Base-by-base conservation (phyloP, 768 basidiomycete species). In the Kwoniella newhampshirensis region DNA sequence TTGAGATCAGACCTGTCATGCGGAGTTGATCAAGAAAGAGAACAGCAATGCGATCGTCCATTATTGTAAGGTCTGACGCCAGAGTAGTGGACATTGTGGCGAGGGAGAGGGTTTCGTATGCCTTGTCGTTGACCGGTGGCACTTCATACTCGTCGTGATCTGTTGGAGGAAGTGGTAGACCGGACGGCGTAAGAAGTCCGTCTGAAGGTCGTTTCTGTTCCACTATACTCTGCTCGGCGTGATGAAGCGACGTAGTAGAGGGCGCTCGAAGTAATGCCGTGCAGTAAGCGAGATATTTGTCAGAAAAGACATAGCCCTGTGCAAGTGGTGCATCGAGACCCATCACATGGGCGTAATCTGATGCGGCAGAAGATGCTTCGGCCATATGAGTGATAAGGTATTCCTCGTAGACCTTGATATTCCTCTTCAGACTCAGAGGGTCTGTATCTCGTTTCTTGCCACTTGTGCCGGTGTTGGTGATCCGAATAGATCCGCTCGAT, bases 251-350 rank as follows among this genome's bases (percentile, higher is more conserved):
- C 35, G 75, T 64, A 32, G 83, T 82, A 55, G 78, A 81, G 6
- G 64, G 64, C 37, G 59, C 48, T 41, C 54, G 30, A 51, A 87
- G 73, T 28, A 82, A 75, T 23, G 86, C 82, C 9, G 82, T 77
- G 13, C 87, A 78, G 68, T 85, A 88, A 37, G 82, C 78, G 35
- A 90, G 78, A 55, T 81, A 82, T 2, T 84, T 80, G 83, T 85
- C 86, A 57, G 86, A 82, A 75, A 86, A 89, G 73, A 87, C 79
- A 30, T 87, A 77, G 15, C 79, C 79, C 46, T 81, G 78, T 0
- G 47, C 56, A 8, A 58, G 54, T 3, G 53, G 55, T 2, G 15
- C 1, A 9, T 57, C 51, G 18, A 52, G 26, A 1, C 28, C 39
- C 6, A 20, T 37, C 21, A 68, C 40, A 83, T 75, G 67, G 4